phyloP scores from a whole-genome alignment of 1,284 basidiomycete genomes.

The Ganoderma resinaceum region DNA sequence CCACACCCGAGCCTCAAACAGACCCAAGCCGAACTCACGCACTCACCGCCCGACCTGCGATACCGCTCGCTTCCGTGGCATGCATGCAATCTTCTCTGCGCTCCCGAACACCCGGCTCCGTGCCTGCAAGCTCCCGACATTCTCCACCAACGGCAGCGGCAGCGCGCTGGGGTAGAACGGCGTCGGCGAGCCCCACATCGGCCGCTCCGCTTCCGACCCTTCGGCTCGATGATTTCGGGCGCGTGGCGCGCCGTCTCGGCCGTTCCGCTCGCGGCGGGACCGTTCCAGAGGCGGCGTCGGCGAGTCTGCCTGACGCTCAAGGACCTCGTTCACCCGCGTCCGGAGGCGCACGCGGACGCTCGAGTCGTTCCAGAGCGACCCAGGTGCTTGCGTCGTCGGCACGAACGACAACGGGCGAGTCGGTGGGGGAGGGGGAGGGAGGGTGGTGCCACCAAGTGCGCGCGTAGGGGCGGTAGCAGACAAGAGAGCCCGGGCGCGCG shows the following conservation, averaged over 20 bases:
- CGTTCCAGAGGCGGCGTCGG: slow-evolving; percentile 23
- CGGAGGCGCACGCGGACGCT: slow-evolving; percentile 27
- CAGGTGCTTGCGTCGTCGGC: slow-evolving; percentile 32
- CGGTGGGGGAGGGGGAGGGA: slow-evolving; percentile 28
- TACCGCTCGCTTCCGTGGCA: slow-evolving; percentile 20
- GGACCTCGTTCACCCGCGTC: slow-evolving; percentile 4
- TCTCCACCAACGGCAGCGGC: slow-evolving; percentile 32
- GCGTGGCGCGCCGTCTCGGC: neutral
- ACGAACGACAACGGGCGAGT: slow-evolving; percentile 25
- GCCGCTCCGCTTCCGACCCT: slow-evolving; percentile 19
- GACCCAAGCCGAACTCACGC: neutral
- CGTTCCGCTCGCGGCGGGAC: slow-evolving; percentile 8
- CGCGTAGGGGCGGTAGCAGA: slow-evolving; percentile 17
- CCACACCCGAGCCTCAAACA: neutral
- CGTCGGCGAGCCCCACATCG: slow-evolving; percentile 33
- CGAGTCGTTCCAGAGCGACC: slow-evolving; percentile 31
- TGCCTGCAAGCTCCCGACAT: slow-evolving; percentile 19
- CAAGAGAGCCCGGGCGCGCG: slow-evolving; percentile 33
- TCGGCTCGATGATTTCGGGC: neutral
- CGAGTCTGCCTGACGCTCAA: neutral
- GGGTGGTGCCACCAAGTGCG: slow-evolving; percentile 12
- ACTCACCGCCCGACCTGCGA: slow-evolving; percentile 25
- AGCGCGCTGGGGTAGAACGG: slow-evolving; percentile 35
- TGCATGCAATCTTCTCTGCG: slow-evolving; percentile 19
- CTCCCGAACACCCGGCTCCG: slow-evolving; percentile 20